Evolutionary conservation across 139 green algal genomes (phyloP), one percentile per base, ranked within the genome.

Genomic region (Chlamydomonas sp.): DNA sequence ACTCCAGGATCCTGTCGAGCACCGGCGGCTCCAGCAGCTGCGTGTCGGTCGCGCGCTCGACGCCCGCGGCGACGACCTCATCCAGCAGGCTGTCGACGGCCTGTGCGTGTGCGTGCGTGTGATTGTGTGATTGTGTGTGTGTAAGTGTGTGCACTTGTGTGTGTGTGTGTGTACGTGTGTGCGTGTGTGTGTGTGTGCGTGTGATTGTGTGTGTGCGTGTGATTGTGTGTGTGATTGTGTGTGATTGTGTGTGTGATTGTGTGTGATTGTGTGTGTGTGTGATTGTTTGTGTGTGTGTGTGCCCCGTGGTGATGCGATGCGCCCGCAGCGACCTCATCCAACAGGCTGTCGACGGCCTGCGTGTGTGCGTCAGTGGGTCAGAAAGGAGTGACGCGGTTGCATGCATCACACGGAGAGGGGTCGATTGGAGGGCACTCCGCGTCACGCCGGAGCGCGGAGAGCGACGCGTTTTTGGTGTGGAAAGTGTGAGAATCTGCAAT

Each of bases 271-370:
- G n/a, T n/a, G n/a, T n/a, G n/a, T n/a, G n/a, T n/a, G n/a, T n/a
- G n/a, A n/a, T n/a, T n/a, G n/a, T n/a, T n/a, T n/a, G n/a, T n/a
- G n/a, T n/a, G n/a, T n/a, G n/a, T n/a, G n/a, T n/a, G n/a, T n/a
- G n/a, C n/a, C n/a, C n/a, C n/a, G n/a, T n/a, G n/a, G 43, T 54
- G 43, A n/a, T n/a, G n/a, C n/a, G n/a, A n/a, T n/a, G n/a, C n/a
- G n/a, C n/a, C 81, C 5, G 74, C 76, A 58, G 92, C 71, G n/a
- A 95, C 79, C 64, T 95, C 87, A 47, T 95, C 88, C 59, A 92
- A 68, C 78, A 92, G 72, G 50, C 70, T 70, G 49, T 76, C 75
- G 6, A 84, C 77, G 2, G 77, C 71, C 66, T 80, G 76, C 26
- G 69, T 69, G 54, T 16, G 29, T 63, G 54, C 54, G 43, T 13